Evolutionary conservation across 2,329 filamentous ascomycete genomes (phyloP), one percentile per base, ranked within the genome.

Genomic region (Proliferodiscus dingleyae): DNA sequence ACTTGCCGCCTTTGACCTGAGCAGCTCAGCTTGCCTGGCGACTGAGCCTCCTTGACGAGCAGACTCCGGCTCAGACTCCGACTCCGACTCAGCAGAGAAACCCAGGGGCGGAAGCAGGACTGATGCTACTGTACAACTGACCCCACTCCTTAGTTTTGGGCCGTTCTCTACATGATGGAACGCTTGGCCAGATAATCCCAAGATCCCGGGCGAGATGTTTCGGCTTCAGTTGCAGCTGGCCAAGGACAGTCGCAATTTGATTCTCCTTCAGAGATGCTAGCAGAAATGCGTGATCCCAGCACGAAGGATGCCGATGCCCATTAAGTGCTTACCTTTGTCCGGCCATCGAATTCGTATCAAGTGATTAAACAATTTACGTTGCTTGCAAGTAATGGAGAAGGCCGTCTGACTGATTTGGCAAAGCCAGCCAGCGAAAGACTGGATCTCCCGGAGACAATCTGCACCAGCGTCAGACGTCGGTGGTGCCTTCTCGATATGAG

Each of bases 201-300:
- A 28, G 26, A 28, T 28, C 26, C 26, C 26, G 26, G 26, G 26
- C 26, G 13, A 28, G 7, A 28, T 34, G 39, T 50, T 47, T 53
- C 50, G 45, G 42, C 47, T 46, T 44, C 45, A 47, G 15, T 46
- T 50, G 30, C 43, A 39, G 32, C 28, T 42, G 32, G 19, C 15
- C 8, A 34, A 34, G 19, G 16, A 16, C 16, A 18, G 3, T 15
- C 13, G 26, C 7, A 7, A 28, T 7, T 13, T 13, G 13, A 28
- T 28, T 13, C 26, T 28, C 7, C 7, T 28, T 7, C 7, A 7
- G 26, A 18, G 19, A 34, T 34, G 13, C 16, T 4, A 34, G n/a
- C 5, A 19, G n/a, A n/a, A n/a, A n/a, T n/a, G n/a, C 16, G 13
- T 18, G 16, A 34, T 10, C 32, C 32, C 16, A 18, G 32, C 32